These are phyloP conservation scores for Myxozyma geophila DNA, from an alignment of 805 yeast species.

Conservation along the genomic window DNA sequence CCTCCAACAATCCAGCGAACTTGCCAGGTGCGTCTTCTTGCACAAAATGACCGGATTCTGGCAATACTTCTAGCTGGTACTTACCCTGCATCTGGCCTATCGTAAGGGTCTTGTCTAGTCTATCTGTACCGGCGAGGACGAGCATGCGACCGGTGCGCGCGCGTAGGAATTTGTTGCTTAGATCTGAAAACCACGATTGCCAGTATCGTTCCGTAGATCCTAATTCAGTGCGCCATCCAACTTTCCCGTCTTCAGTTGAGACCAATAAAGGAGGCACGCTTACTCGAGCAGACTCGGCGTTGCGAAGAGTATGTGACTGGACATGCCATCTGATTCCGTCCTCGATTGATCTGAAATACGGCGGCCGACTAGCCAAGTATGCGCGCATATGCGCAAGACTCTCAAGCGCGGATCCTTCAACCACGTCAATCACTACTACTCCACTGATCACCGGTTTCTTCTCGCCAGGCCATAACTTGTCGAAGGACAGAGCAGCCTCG, in stretches of 20 bases:
- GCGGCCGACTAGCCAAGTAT: constrained; percentile 72
- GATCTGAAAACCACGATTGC: constrained; percentile 75
- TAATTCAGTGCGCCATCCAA: constrained; percentile 69
- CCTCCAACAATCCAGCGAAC: constrained; percentile 50
- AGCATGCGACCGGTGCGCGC: constrained; percentile 68
- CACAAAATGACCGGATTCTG: constrained; percentile 87
- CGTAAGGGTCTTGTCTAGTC: constrained; percentile 80
- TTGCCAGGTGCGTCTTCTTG: constrained; percentile 87
- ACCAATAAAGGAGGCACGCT: constrained; percentile 74
- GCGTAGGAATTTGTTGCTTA: constrained; percentile 60
- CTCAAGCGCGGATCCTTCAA: constrained; percentile 85
- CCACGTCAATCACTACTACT: constrained; percentile 81
- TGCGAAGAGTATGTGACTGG: constrained; percentile 57
- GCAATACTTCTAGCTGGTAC: constrained; percentile 84
- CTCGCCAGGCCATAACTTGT: constrained; percentile 10
- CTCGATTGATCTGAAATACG: constrained; percentile 54
- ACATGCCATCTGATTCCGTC: constrained; percentile 85
- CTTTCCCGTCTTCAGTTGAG: constrained; percentile 39
- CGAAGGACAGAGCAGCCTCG: constrained; percentile 48
- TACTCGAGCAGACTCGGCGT: constrained; percentile 63
- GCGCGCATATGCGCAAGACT: constrained; percentile 68
- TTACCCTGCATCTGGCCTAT: constrained; percentile 98
- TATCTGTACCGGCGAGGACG: constrained; percentile 85
- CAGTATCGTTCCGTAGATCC: constrained; percentile 67
- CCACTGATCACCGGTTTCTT: constrained; percentile 56